A percentile compares a stretch with the other conserved stretches of the same genome.
Conservation (phyloP, 306 rosid species). For the Comarum palustre region DNA sequence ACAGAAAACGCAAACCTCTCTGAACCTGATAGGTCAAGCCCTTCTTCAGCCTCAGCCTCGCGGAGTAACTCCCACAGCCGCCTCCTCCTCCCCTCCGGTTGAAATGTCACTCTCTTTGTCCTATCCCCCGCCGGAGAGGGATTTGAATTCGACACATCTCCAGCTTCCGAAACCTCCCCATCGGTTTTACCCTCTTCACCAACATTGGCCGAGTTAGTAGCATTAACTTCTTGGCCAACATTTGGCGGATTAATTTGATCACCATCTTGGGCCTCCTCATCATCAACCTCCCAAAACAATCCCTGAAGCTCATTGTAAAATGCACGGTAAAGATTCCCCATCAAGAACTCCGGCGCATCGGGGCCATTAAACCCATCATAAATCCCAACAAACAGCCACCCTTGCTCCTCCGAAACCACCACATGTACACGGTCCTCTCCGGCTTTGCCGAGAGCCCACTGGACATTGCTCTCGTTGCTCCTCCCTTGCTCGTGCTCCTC, state of each 20-base stretch:
- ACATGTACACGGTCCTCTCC: slow-evolving; percentile 96
- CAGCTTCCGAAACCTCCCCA: slow-evolving; percentile 17
- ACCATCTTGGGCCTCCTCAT: slow-evolving; percentile 20
- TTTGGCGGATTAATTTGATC: slow-evolving; percentile 19
- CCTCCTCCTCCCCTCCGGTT: slow-evolving; percentile 57
- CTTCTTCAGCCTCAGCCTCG: slow-evolving; percentile 70
- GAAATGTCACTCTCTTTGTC: slow-evolving; percentile 30
- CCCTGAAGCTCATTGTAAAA: slow-evolving; percentile 83
- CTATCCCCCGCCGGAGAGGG: slow-evolving; percentile 20
- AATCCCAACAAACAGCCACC: slow-evolving; percentile 88
- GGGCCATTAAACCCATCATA: slow-evolving; percentile 91
- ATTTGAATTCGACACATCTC: slow-evolving; percentile 22
- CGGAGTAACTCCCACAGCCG: slow-evolving; percentile 76
- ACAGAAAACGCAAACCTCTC: slow-evolving; percentile 92
- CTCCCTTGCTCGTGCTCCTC: slow-evolving; percentile 31
- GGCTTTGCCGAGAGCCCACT: slow-evolving; percentile 91
- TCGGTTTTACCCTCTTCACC: slow-evolving; percentile 13
- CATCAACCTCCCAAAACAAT: slow-evolving; percentile 74
- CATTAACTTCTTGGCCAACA: slow-evolving; percentile 21
- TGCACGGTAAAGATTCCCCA: slow-evolving; percentile 79
- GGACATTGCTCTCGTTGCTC: slow-evolving; percentile 53
- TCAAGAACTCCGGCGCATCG: slow-evolving; percentile 82
- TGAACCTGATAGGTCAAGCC: slow-evolving; percentile 91
- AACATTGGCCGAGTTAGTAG: slow-evolving; percentile 8
- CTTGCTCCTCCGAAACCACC: slow-evolving; percentile 83